Percentiles rank a stretch among this genome's conserved stretches.
phyloP scores from a whole-genome alignment of 2,329 filamentous ascomycete species.

The Fusarium illudens region DNA sequence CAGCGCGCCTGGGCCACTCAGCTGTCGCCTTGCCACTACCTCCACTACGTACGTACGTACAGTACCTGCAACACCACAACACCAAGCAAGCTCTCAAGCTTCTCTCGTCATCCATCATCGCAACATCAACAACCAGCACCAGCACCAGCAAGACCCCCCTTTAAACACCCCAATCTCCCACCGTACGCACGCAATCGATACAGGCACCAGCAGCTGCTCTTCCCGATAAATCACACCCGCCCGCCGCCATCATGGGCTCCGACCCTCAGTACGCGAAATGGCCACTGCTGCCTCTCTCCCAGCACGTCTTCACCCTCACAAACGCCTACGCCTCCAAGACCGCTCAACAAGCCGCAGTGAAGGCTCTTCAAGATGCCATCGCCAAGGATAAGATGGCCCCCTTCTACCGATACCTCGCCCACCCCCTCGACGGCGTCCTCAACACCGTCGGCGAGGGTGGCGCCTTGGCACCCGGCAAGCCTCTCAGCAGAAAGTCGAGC shows the following conservation, averaged over 20 bases:
- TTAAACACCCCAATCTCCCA: neutral
- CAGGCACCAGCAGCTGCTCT: neutral
- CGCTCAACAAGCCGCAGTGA: slow-evolving; percentile 75
- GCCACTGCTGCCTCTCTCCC: slow-evolving; percentile 80
- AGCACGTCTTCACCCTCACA: slow-evolving; percentile 87
- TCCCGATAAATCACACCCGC: neutral
- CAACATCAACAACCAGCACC: slow-evolving; percentile 16
- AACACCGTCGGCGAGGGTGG: slow-evolving; percentile 75
- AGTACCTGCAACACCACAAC: slow-evolving; percentile 30
- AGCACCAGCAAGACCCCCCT: neutral
- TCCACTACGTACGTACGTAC: too few species aligned
- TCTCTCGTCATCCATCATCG: slow-evolving; percentile 40
- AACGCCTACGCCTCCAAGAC: slow-evolving; percentile 75
- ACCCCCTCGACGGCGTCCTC: slow-evolving; percentile 82
- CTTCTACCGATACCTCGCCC: slow-evolving; percentile 84
- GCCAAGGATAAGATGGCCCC: slow-evolving; percentile 86
- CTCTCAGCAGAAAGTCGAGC: slow-evolving; percentile 73
- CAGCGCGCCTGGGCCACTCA: slow-evolving; percentile 25
- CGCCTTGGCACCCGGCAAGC: slow-evolving; percentile 61
- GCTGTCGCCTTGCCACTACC: slow-evolving; percentile 38
- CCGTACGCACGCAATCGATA: slow-evolving; percentile 25
- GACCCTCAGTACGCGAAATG: slow-evolving; percentile 89
- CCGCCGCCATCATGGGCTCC: slow-evolving; percentile 69
- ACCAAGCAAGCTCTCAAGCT: slow-evolving; percentile 35
- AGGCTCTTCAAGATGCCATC: slow-evolving; percentile 83